Percentiles rank a stretch among this genome's conserved stretches.
These are phyloP conservation scores for Zygosaccharomyces gambellarensis DNA, from an alignment of 805 yeast species.

Conservation along the genomic window DNA sequence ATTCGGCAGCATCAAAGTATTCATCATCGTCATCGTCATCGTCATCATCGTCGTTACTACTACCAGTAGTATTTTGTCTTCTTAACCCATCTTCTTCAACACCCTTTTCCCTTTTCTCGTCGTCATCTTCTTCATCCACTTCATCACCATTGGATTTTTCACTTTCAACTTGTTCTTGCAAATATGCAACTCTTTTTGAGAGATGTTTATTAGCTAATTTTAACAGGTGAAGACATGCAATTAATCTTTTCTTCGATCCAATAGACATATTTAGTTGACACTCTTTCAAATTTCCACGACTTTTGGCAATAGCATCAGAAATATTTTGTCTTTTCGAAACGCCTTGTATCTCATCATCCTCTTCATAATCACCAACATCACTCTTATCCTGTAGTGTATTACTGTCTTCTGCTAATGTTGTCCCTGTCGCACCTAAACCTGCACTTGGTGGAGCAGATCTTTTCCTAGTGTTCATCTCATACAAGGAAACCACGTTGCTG, in stretches of 20 bases:
- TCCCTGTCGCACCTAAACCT: conserved; percentile 37
- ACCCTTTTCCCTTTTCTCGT: conserved; percentile 13
- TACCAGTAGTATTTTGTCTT: conserved; percentile 10
- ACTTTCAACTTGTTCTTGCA: conserved; percentile 54
- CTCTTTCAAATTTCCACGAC: conserved; percentile 37
- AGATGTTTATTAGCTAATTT: conserved; percentile 77
- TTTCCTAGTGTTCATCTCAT: conserved; percentile 36
- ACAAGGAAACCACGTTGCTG: conserved; percentile 46
- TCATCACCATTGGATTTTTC: conserved; percentile 35
- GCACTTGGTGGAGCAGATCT: conserved; percentile 33
- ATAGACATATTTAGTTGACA: conserved; percentile 43
- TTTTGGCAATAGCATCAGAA: conserved; percentile 35
- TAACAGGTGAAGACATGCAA: conserved; percentile 73
- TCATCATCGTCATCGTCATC: conserved; percentile 30
- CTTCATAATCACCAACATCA: conserved; percentile 7
- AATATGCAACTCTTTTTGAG: conserved; percentile 56
- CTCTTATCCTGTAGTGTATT: conserved; percentile 36
- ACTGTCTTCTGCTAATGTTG: conserved; percentile 47
- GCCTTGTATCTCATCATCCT: conserved; percentile 12
- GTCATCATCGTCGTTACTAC: conserved; percentile 5
- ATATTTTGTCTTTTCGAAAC: conserved; percentile 36
- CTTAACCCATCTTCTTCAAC: too few species aligned
- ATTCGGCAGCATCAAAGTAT: conserved; percentile 34
- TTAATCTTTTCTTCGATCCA: conserved; percentile 70
- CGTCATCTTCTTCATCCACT: background rate